A percentile compares a stretch with the other conserved stretches of the same genome.
These are phyloP conservation scores for Trichosporon sp. DNA, from an alignment of 1,284 basidiomycete species.

Conservation along the genomic window DNA sequence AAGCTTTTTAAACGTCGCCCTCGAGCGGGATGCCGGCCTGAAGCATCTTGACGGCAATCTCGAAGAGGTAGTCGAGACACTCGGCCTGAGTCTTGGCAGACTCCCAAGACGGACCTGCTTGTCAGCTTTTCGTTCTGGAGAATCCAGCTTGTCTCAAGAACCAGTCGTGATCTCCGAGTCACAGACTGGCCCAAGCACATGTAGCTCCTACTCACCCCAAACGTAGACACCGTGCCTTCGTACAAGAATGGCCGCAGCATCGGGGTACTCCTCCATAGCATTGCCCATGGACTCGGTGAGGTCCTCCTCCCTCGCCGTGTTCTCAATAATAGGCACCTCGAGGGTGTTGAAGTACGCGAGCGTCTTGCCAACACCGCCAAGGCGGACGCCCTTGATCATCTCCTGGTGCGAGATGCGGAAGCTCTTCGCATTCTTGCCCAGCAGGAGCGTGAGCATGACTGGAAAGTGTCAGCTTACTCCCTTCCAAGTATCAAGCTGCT, in stretches of 20 bases:
- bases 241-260: constrained; percentile 72
- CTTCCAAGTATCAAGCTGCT: too few species aligned
- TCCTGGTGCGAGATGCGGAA: constrained; percentile 76
- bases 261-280: constrained; percentile 70
- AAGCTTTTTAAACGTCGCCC: constrained; percentile 25
- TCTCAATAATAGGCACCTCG: constrained; percentile 79
- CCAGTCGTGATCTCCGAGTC: background rate
- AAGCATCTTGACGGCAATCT: constrained; percentile 56
- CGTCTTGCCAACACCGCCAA: constrained; percentile 63
- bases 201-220: constrained; percentile 58
- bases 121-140: constrained; percentile 9
- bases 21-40: constrained; percentile 37
- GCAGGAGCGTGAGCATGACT: constrained; percentile 75
- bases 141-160: background rate
- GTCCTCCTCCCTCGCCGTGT: constrained; percentile 80
- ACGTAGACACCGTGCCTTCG: constrained; percentile 76
- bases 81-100: constrained; percentile 83
- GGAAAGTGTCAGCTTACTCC: background rate
- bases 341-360: constrained; percentile 76
- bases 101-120: constrained; percentile 65
- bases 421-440: constrained; percentile 52
- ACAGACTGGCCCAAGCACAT: background rate
- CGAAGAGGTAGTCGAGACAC: constrained; percentile 81
- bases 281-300: constrained; percentile 70
- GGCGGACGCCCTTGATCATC: constrained; percentile 83